These are phyloP conservation scores for Termitomyces sp. DNA, from an alignment of 768 basidiomycete species.

Conservation along the genomic window DNA sequence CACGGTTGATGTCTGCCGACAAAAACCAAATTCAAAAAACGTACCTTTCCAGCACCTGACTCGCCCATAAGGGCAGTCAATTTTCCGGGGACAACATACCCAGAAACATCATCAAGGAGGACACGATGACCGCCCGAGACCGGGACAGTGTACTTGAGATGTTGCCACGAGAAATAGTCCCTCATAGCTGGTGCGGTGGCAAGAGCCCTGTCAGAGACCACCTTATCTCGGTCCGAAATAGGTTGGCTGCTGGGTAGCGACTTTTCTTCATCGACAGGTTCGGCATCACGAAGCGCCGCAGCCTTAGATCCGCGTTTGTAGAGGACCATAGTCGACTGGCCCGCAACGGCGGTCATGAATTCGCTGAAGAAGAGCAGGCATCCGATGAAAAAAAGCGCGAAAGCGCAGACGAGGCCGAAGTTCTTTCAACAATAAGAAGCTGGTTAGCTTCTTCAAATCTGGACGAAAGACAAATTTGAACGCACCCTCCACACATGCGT, in stretches of 20 bases:
- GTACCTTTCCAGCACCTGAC: conserved; percentile 39
- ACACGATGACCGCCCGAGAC: conserved; percentile 38
- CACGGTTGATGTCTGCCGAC: too few species aligned
- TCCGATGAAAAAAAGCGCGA: conserved; percentile 53
- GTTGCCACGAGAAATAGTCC: conserved; percentile 78
- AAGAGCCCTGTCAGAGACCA: conserved; percentile 24
- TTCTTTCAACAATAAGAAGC: conserved; percentile 30
- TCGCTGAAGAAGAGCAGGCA: conserved; percentile 58
- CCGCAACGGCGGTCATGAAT: conserved; percentile 33
- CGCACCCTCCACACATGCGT: conserved; percentile 39
- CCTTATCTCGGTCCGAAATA: conserved; percentile 13
- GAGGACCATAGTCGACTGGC: conserved; percentile 38
- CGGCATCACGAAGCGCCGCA: conserved; percentile 21
- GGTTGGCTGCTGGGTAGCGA: conserved; percentile 2
- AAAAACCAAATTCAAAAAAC: conserved; percentile 9
- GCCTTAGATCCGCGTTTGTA: conserved; percentile 57
- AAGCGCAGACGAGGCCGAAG: conserved; percentile 64
- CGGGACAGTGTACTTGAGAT: conserved; percentile 61
- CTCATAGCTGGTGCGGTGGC: conserved; percentile 37
- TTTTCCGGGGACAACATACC: conserved; percentile 78
- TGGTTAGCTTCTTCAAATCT: background rate
- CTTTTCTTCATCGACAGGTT: conserved; percentile 33
- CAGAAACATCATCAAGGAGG: conserved; percentile 69
- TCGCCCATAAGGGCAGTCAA: conserved; percentile 74
- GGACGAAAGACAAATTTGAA: background rate